Evolutionary conservation across 1,284 basidiomycete genomes (phyloP).

Genomic region (Ceratobasidium sp.): DNA sequence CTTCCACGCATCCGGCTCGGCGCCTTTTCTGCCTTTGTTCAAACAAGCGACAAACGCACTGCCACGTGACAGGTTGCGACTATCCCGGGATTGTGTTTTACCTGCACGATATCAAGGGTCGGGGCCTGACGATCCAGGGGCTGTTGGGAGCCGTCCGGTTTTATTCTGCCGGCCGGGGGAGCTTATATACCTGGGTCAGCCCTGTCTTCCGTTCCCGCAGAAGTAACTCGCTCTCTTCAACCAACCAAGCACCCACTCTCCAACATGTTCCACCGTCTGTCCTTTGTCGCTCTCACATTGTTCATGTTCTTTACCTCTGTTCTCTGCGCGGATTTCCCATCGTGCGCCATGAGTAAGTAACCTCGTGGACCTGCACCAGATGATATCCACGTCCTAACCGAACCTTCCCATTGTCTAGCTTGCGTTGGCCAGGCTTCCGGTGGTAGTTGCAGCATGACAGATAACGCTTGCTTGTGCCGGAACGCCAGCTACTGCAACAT

Average conservation of each 20-base stretch:
- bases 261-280: slow-evolving; percentile 32
- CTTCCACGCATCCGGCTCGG: too few relatives aligned
- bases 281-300: slow-evolving; percentile 22
- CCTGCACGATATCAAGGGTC: too few relatives aligned
- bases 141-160: slow-evolving; percentile 3
- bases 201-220: not conserved
- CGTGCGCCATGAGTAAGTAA: slow-evolving; percentile 39
- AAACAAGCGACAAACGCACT: too few relatives aligned
- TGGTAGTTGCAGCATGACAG: slow-evolving; percentile 42
- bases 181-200: not conserved
- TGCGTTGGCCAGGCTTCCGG: slow-evolving; percentile 15
- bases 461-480: slow-evolving; percentile 46
- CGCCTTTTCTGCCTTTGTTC: too few relatives aligned
- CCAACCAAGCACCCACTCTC: slow-evolving; percentile 5
- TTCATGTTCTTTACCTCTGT: slow-evolving; percentile 7
- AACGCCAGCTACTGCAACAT: slow-evolving; percentile 39
- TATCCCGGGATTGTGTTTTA: too few relatives aligned
- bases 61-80: too few relatives aligned
- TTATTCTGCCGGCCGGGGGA: not conserved
- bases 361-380: not conserved
- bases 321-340: slow-evolving; percentile 11
- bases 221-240: not conserved
- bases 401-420: not conserved
- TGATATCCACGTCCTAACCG: not conserved
- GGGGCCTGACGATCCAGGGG: too few relatives aligned